Evolutionary conservation across 805 yeast genomes (phyloP).

Genomic region (Yamadazyma ubonensis): DNA sequence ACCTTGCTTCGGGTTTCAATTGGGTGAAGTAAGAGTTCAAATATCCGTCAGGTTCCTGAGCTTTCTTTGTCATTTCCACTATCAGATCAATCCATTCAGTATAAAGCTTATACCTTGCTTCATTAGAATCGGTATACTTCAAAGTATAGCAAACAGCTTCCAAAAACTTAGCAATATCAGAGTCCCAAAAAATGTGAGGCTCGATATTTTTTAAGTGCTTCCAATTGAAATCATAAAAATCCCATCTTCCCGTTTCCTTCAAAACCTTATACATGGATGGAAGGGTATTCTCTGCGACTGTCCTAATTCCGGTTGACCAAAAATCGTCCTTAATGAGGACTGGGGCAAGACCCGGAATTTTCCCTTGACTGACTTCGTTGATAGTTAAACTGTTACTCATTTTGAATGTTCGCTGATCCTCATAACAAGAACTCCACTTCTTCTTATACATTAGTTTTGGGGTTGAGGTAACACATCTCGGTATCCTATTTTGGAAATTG

Average conservation of each 20-base stretch:
- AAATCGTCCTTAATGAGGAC: constrained; percentile 13
- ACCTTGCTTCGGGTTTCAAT: constrained; percentile 25
- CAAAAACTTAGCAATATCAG: constrained; percentile 23
- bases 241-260: constrained; percentile 22
- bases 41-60: constrained; percentile 24
- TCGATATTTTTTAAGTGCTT: constrained; percentile 11
- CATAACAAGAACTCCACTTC: background rate
- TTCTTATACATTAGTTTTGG: background rate
- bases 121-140: constrained; percentile 15
- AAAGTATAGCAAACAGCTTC: constrained; percentile 21
- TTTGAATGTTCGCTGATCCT: no score
- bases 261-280: constrained; percentile 19
- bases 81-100: constrained; percentile 19
- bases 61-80: constrained; percentile 17
- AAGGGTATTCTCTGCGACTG: constrained; percentile 17
- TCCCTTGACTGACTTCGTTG: background rate
- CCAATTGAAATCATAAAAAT: constrained; percentile 16
- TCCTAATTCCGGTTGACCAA: constrained; percentile 17
- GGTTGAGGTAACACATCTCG: background rate
- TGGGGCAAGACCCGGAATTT: background rate
- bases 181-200: constrained; percentile 26
- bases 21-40: constrained; percentile 21
- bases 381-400: background rate
- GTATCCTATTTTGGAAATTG: background rate
- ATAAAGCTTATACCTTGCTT: constrained; percentile 10